Conservation (phyloP, 768 basidiomycete species). For the Stropharia rugosoannulata region DNA sequence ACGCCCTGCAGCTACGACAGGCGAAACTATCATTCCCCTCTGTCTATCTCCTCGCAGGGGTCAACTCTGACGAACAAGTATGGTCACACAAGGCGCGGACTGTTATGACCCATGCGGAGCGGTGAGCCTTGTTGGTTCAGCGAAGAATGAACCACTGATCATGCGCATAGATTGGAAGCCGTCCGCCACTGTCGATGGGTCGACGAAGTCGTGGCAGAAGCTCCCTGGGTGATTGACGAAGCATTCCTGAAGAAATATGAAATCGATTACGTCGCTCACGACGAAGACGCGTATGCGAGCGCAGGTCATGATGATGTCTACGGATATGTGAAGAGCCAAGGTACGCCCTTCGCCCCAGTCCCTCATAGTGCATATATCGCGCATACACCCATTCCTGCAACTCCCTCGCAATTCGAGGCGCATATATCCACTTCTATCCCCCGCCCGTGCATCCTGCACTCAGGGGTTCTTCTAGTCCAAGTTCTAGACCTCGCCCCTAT, state of each 20-base stretch:
- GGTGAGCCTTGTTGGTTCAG: constrained; percentile 38
- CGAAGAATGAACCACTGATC: neutral
- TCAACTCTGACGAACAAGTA: constrained; percentile 87
- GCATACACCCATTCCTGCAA: neutral
- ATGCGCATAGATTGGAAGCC: constrained; percentile 66
- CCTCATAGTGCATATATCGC: neutral
- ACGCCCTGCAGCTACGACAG: constrained; percentile 94
- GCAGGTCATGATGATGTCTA: constrained; percentile 89
- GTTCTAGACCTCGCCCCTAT: neutral
- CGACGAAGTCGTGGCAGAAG: constrained; percentile 87
- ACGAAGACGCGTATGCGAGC: constrained; percentile 84
- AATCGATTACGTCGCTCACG: constrained; percentile 98
- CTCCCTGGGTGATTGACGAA: constrained; percentile 87
- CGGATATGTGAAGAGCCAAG: constrained; percentile 72
- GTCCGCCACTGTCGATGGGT: constrained; percentile 98
- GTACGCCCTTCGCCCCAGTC: constrained; percentile 38
- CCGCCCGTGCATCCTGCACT: neutral
- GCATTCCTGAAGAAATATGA: constrained; percentile 80
- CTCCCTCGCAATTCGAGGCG: neutral
- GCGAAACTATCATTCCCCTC: constrained; percentile 91
- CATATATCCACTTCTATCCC: neutral
- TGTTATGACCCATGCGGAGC: constrained; percentile 87
- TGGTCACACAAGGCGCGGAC: constrained; percentile 74
- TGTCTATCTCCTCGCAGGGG: constrained; percentile 92
- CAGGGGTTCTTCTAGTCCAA: neutral